Conservation (phyloP, 495 filamentous ascomycete genomes). For the Cryomyces antarcticus region DNA sequence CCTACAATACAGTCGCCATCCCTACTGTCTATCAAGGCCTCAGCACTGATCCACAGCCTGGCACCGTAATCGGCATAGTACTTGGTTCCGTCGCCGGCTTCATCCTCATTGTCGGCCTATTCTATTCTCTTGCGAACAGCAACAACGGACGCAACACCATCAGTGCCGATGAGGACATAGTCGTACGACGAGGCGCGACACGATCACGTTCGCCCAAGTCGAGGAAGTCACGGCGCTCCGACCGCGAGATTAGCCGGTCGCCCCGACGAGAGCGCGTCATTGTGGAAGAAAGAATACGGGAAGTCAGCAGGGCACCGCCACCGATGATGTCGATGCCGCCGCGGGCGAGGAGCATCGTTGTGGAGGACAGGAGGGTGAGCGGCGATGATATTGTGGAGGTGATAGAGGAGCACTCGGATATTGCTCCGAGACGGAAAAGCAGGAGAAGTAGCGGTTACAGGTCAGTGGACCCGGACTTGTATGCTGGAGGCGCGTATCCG, state of each 20-base stretch:
- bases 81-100: conserved; percentile 72
- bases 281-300: conserved; percentile 13
- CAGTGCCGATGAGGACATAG: conserved; percentile 10
- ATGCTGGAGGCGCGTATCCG: conserved; percentile 5
- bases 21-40: conserved; percentile 48
- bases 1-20: conserved; percentile 19
- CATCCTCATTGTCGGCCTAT: conserved; percentile 50
- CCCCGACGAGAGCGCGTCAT: conserved; percentile 17
- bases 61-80: conserved; percentile 64
- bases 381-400: conserved; percentile 25
- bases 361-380: conserved; percentile 14
- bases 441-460: conserved; percentile 12
- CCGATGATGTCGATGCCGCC: conserved; percentile 1
- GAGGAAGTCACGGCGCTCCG: conserved; percentile 10
- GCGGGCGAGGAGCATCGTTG: conserved; percentile 1
- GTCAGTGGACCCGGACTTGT: conserved; percentile 1
- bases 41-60: conserved; percentile 37
- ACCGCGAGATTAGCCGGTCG: conserved; percentile 14
- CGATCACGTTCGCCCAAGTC: conserved; percentile 7
- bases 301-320: conserved; percentile 4
- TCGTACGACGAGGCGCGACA: not conserved
- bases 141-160: conserved; percentile 1
- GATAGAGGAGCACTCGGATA: conserved; percentile 19
- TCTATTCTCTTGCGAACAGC: conserved; percentile 25
- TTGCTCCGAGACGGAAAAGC: conserved; percentile 11